Conservation (phyloP, 768 basidiomycete genomes). For the Lactarius tabidus region DNA sequence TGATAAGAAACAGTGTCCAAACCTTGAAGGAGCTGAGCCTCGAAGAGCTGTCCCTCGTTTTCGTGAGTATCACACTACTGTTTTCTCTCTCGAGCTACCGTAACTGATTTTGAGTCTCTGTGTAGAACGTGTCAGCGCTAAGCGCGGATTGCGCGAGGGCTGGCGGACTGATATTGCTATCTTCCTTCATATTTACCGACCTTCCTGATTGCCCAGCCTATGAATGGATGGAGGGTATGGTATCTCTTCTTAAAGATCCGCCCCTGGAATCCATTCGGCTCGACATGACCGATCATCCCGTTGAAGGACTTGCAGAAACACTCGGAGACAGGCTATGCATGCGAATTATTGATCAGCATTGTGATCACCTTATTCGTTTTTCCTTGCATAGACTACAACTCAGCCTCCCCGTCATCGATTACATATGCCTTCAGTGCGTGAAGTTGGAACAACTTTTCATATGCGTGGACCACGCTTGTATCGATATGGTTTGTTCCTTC, state of each 20-base stretch:
- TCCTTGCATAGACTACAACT: conserved; percentile 64
- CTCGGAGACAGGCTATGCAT: conserved; percentile 49
- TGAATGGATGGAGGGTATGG: conserved; percentile 44
- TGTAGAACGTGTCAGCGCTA: conserved; percentile 53
- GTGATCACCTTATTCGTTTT: conserved; percentile 48
- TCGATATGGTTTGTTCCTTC: conserved; percentile 44
- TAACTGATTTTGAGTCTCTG: not conserved
- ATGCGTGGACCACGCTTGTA: conserved; percentile 42
- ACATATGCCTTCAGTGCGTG: conserved; percentile 52
- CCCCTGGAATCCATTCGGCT: conserved; percentile 62
- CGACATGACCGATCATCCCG: conserved; percentile 43
- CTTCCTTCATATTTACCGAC: conserved; percentile 56
- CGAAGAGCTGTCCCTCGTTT: conserved; percentile 56
- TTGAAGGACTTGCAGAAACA: conserved; percentile 33
- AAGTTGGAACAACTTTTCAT: conserved; percentile 63
- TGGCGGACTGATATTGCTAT: conserved; percentile 41
- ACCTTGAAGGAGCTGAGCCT: conserved; percentile 55
- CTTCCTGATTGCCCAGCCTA: conserved; percentile 30
- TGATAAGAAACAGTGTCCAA: conserved; percentile 42
- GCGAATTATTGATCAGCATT: conserved; percentile 48
- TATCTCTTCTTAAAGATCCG: conserved; percentile 41
- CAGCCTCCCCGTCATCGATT: conserved; percentile 43
- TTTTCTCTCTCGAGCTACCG: conserved; percentile 2
- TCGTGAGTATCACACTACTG: conserved; percentile 42
- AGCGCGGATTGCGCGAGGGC: conserved; percentile 36